Conservation (phyloP, 495 filamentous ascomycete species). For the Lepidopterella palustris region DNA sequence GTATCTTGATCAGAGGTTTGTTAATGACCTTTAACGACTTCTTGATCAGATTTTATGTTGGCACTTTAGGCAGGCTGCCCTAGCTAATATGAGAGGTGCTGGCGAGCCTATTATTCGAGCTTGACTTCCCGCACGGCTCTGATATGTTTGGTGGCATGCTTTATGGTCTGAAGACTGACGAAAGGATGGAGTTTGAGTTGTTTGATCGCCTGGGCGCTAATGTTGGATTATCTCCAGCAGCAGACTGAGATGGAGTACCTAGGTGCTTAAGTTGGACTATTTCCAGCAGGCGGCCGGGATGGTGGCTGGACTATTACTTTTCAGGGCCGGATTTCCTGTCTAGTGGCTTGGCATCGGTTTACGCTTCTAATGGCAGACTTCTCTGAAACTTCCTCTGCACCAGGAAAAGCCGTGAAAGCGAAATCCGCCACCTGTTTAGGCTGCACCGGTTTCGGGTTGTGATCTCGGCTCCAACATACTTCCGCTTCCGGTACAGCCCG, state of each 20-base stretch:
- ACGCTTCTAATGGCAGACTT: too few species aligned
- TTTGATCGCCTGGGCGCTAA: slow-evolving; percentile 29
- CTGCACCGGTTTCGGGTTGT: too few species aligned
- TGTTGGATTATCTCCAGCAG: not conserved
- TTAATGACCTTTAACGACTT: slow-evolving; percentile 33
- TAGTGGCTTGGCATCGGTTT: too few species aligned
- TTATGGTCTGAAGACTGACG: slow-evolving; percentile 30
- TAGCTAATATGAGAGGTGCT: slow-evolving; percentile 36
- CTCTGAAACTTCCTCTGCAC: too few species aligned
- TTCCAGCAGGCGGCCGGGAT: too few species aligned
- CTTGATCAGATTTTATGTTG: slow-evolving; percentile 38
- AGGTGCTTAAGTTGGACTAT: not conserved
- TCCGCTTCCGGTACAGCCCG: too few species aligned
- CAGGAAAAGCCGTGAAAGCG: too few species aligned
- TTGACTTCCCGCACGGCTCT: slow-evolving; percentile 39
- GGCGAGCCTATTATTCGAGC: slow-evolving; percentile 40
- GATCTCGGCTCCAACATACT: too few species aligned
- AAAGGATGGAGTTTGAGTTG: slow-evolving; percentile 39
- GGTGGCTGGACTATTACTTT: too few species aligned
- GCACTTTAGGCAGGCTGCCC: slow-evolving; percentile 41
- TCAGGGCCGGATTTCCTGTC: too few species aligned
- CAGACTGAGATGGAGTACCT: not conserved
- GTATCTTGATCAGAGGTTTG: slow-evolving; percentile 34
- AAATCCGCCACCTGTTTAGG: too few species aligned
- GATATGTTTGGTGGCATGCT: slow-evolving; percentile 38